Percentiles rank a stretch among this genome's conserved stretches.
Evolutionary conservation across 2,329 filamentous ascomycete genomes (phyloP).

Genomic region (Curvularia sp.): DNA sequence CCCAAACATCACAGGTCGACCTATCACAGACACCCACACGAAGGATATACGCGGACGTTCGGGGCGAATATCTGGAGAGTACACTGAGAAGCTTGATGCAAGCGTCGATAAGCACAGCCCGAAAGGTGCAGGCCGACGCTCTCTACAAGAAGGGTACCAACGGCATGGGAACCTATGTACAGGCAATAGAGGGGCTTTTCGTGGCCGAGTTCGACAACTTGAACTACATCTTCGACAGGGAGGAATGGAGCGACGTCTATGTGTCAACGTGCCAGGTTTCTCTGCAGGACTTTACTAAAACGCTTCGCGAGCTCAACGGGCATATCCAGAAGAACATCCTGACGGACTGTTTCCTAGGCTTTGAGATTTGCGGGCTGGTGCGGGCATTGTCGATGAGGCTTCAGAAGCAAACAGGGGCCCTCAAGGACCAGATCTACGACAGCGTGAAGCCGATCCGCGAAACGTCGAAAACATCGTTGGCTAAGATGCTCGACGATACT

Average conservation of each 20-base stretch:
- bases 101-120: constrained; percentile 80
- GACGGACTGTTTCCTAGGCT: constrained; percentile 93
- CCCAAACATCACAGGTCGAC: constrained; percentile 56
- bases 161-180: constrained; percentile 87
- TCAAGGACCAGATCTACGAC: constrained; percentile 83
- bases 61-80: constrained; percentile 83
- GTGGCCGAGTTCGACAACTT: constrained; percentile 90
- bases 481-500: constrained; percentile 83
- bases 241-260: constrained; percentile 83
- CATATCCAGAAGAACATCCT: constrained; percentile 86
- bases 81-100: constrained; percentile 86
- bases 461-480: constrained; percentile 85
- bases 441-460: constrained; percentile 89
- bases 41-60: constrained; percentile 82
- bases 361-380: constrained; percentile 92
- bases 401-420: constrained; percentile 81
- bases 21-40: constrained; percentile 71
- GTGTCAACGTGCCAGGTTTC: constrained; percentile 79
- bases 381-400: constrained; percentile 79
- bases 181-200: constrained; percentile 86
- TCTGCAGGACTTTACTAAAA: constrained; percentile 82
- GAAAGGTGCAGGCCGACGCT: constrained; percentile 74
- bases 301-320: constrained; percentile 84
- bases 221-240: constrained; percentile 81
- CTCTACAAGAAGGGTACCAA: constrained; percentile 89